These are phyloP conservation scores for Ilyonectria destructans DNA, from an alignment of 2,329 filamentous ascomycete species.

Conservation along the genomic window DNA sequence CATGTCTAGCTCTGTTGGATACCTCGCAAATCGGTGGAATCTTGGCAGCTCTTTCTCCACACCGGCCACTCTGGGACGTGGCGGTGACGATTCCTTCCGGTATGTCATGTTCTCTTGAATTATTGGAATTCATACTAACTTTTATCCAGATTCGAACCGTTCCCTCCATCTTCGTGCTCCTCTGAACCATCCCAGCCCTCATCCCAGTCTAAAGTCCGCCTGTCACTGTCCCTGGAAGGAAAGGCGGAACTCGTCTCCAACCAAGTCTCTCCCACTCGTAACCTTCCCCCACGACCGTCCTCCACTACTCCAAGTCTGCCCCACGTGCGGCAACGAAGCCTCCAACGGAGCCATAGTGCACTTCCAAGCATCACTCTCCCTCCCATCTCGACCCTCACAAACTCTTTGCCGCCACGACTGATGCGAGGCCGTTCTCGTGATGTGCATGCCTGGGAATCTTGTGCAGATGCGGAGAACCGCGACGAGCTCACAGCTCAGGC, in stretches of 20 bases:
- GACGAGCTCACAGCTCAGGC: constrained; percentile 87
- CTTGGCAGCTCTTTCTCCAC: constrained; percentile 67
- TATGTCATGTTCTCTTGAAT: constrained; percentile 50
- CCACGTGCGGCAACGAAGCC: constrained; percentile 65
- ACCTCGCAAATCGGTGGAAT: constrained; percentile 73
- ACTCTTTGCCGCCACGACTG: constrained; percentile 69
- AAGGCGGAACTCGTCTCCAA: constrained; percentile 88
- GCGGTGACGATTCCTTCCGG: constrained; percentile 63
- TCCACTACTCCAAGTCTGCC: constrained; percentile 64
- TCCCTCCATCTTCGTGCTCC: constrained; percentile 61
- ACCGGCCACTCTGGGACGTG: constrained; percentile 59
- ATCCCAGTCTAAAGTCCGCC: constrained; percentile 73
- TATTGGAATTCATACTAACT: constrained; percentile 26
- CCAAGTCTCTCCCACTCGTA: constrained; percentile 75
- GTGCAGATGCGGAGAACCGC: constrained; percentile 84
- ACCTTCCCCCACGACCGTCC: constrained; percentile 65
- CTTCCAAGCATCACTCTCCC: constrained; percentile 72
- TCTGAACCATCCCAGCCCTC: constrained; percentile 57
- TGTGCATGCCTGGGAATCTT: constrained; percentile 92
- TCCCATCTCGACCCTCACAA: constrained; percentile 69
- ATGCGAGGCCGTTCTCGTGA: constrained; percentile 85
- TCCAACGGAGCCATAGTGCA: constrained; percentile 82
- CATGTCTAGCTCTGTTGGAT: constrained; percentile 64
- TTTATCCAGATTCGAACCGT: constrained; percentile 59
- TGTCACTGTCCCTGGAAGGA: constrained; percentile 90